Evolutionary conservation across 305 asterid genomes (phyloP), one percentile per base, ranked within the genome.

Genomic region (Rubia tinctorum): DNA sequence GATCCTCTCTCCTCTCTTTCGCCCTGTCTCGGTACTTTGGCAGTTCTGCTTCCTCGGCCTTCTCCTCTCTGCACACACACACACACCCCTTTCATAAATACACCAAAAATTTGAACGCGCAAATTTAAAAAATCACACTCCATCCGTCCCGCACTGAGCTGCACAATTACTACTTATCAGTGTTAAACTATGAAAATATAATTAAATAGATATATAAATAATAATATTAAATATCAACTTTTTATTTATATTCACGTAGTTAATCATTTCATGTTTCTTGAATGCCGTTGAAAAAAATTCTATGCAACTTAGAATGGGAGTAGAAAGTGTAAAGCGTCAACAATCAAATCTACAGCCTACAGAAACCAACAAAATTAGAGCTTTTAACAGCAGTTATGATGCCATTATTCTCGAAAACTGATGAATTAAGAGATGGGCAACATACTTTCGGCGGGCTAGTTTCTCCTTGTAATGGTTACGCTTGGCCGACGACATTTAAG

Each of bases 391-490:
- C n/a, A 74, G 6, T 62, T 14, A 56, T 5, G 47, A 30, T 34
- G 39, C 39, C 0, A 34, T 5, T 8, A 45, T 60, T 56, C 64
- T 10, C 18, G 12, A 20, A 49, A 71, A 37, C 6, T 7, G 61
- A 37, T 37, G 8, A 6, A 51, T 20, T 12, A 34, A 23, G 6
- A 23, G 53, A 40, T 30, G 45, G 23, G 72, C n/a, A n/a, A 71
- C 90, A 71, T 75, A 88, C 94, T 84, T 83, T 73, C 92, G 90
- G 65, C 96, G 96, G 66, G 82, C 69, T 72, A 78, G 75, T 79
- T 82, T 90, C 69, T 90, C 96, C 84, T 88, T 90, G 82, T 84
- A 75, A 81, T 77, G 27, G 49, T 71, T 83, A 18, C 91, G 89
- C 88, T 90, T 90, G 62, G 78, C 30, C 76, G 96, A 64, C 79